Base-by-base conservation (phyloP, 805 yeast species). In the Candida methanosorbosa region DNA sequence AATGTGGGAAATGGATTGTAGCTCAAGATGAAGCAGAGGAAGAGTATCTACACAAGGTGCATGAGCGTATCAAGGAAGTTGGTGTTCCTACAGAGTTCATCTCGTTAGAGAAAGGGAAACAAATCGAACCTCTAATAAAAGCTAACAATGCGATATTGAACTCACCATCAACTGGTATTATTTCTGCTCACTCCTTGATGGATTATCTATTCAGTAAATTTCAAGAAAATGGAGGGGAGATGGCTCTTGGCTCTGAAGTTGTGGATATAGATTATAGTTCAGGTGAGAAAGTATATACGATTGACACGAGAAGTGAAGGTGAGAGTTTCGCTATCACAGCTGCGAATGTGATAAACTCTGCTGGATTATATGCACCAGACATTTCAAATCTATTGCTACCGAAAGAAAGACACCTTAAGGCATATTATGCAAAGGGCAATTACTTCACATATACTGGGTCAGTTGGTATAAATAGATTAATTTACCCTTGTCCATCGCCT, bases 1-100 rank as follows among this genome's bases (percentile, higher is more conserved):
- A 67, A 30, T 81, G 94, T 58, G 96, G 92, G 15, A 79, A 87
- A 52, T 82, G 94, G 87, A 59, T 87, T 3, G 87, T 87, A 13
- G 95, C 96, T 0, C 95, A 86, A 51, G 66, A 66, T 32, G 85
- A 75, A 17, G 41, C 41, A 1, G 88, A 87, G 48, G 65, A 61
- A 27, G 75, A 75, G 19, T 75, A 72, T 47, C 61, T 87, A 28
- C 70, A 74, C 27, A 54, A 59, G 18, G 48, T 87, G 40, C 67
- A 70, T 43, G 56, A 56, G 9, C 71, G 69, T 33, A 70, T 85
- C 4, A 50, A 57, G 3, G 53, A 51, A 3, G 52, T 81, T 9
- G 76, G 71, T 1, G 76, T 79, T 0, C 80, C 82, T 1, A 74
- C 81, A 0, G 69, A 72, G 21, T 68, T 79, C 49, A 51, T 84